phyloP scores from a whole-genome alignment of 306 rosid species.

The Trichosanthes truncata region DNA sequence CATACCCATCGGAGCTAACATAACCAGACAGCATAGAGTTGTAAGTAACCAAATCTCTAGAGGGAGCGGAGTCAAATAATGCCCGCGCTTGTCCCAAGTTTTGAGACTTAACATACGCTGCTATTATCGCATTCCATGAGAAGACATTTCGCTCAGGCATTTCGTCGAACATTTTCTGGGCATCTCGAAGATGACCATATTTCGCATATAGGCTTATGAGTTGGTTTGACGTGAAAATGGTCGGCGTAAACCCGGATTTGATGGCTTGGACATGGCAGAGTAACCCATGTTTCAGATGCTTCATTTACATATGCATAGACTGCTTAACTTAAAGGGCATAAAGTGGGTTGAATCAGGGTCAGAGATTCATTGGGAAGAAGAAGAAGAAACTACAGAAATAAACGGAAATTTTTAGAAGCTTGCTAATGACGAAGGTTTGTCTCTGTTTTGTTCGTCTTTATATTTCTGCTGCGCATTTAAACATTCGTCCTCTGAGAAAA shows the following conservation, averaged over 20 bases:
- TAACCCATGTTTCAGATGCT: constrained; percentile 31
- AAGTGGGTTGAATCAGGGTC: neutral
- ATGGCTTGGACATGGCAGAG: constrained; percentile 37
- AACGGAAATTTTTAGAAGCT: neutral
- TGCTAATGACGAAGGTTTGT: neutral
- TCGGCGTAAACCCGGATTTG: constrained; percentile 35
- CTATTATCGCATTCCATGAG: constrained; percentile 68
- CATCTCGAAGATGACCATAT: constrained; percentile 30
- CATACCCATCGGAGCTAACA: constrained; percentile 32
- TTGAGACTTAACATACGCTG: constrained; percentile 40
- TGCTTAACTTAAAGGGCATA: neutral
- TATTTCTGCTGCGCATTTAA: neutral
- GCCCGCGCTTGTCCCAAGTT: constrained; percentile 42
- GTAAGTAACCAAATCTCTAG: constrained; percentile 56
- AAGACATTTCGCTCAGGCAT: constrained; percentile 54
- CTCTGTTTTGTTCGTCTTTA: neutral
- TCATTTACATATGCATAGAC: constrained; percentile 21
- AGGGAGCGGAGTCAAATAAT: constrained; percentile 38
- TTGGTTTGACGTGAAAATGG: constrained; percentile 49
- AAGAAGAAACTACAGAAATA: neutral
- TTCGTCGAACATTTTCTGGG: constrained; percentile 62
- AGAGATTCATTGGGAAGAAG: neutral
- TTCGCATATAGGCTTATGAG: constrained; percentile 36
- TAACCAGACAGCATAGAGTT: constrained; percentile 61
- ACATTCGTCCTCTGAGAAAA: no score